phyloP scores from a whole-genome alignment of 2,329 filamentous ascomycete genomes.

The Periconia sp. region DNA sequence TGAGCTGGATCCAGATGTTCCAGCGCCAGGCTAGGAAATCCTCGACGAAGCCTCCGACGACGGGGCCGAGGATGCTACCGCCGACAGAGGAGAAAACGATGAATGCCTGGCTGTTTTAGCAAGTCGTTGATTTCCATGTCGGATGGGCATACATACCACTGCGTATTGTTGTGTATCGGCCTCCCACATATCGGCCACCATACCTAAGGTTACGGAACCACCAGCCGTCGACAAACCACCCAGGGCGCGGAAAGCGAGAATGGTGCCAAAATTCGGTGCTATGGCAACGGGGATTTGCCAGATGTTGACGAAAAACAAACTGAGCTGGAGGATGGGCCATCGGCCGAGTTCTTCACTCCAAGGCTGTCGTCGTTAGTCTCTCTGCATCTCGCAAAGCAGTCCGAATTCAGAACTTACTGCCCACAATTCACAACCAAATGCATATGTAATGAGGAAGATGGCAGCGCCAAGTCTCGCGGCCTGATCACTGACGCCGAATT shows the following conservation, averaged over 20 bases:
- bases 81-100: slow-evolving; percentile 79
- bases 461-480: slow-evolving; percentile 73
- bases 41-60: slow-evolving; percentile 77
- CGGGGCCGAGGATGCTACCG: slow-evolving; percentile 74
- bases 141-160: slow-evolving; percentile 45
- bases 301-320: slow-evolving; percentile 64
- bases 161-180: slow-evolving; percentile 68
- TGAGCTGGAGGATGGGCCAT: slow-evolving; percentile 57
- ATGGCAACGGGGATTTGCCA: slow-evolving; percentile 68
- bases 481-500: slow-evolving; percentile 69
- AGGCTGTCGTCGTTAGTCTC: slow-evolving; percentile 45
- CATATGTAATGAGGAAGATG: slow-evolving; percentile 77
- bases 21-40: slow-evolving; percentile 71
- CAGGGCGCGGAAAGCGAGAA: slow-evolving; percentile 62
- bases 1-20: slow-evolving; percentile 84
- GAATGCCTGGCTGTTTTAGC: slow-evolving; percentile 26
- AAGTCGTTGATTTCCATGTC: slow-evolving; percentile 29
- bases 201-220: slow-evolving; percentile 65
- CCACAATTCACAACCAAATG: slow-evolving; percentile 86
- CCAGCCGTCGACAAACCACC: slow-evolving; percentile 57
- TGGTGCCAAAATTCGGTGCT: slow-evolving; percentile 70
- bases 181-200: slow-evolving; percentile 65
- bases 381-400: background rate
- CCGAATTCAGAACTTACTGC: slow-evolving; percentile 47
- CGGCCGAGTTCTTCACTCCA: slow-evolving; percentile 80